Percentiles rank a stretch among this genome's conserved stretches.
phyloP scores from a whole-genome alignment of 1,139 yeast genomes.

The Debaryomyces singareniensis region DNA sequence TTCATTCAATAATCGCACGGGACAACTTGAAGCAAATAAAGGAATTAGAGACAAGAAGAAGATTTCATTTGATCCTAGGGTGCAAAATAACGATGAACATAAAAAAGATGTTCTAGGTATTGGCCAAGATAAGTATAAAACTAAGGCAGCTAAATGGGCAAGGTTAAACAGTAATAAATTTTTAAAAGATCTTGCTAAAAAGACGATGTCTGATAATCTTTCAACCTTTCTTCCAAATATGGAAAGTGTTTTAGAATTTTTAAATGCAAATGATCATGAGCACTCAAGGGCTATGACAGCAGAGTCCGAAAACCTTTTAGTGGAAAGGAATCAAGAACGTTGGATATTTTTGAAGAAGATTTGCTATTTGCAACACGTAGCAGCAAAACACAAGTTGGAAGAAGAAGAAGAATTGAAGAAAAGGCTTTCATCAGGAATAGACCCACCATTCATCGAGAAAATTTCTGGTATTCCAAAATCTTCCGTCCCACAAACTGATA shows the following conservation, averaged over 20 bases:
- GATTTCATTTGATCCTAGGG: conserved; percentile 74
- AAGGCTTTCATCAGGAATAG: conserved; percentile 29
- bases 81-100: conserved; percentile 61
- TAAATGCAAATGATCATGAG: conserved; percentile 39
- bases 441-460: conserved; percentile 6
- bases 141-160: conserved; percentile 40
- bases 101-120: conserved; percentile 68
- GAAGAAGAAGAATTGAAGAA: conserved; percentile 27
- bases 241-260: conserved; percentile 49
- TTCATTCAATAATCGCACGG: conserved; percentile 84
- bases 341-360: conserved; percentile 68
- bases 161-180: conserved; percentile 49
- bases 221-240: conserved; percentile 49
- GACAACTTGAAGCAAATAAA: conserved; percentile 62
- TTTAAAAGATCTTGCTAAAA: conserved; percentile 48
- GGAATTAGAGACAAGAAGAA: conserved; percentile 84
- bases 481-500: not conserved
- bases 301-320: conserved; percentile 32
- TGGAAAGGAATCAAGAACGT: conserved; percentile 49
- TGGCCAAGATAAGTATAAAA: conserved; percentile 59
- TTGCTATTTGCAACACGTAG: conserved; percentile 61
- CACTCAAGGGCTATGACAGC: conserved; percentile 32
- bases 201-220: conserved; percentile 34
- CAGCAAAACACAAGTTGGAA: conserved; percentile 34
- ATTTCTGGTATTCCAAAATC: not conserved